These are phyloP conservation scores for Suhomyces kilbournensis DNA, from an alignment of 805 yeast species.

Conservation along the genomic window DNA sequence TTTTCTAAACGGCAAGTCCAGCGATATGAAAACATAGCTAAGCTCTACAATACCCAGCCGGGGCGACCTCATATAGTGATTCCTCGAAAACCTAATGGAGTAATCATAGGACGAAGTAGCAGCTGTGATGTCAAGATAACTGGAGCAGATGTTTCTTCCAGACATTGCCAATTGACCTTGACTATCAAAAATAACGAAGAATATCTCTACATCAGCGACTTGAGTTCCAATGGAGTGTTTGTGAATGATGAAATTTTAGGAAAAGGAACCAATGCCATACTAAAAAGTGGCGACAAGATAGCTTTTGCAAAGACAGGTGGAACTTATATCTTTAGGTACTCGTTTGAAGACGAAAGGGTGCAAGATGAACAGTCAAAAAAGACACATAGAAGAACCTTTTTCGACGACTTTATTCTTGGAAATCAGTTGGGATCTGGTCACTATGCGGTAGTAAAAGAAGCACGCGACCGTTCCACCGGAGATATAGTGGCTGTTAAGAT, in stretches of 20 bases:
- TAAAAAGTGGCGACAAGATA: slow-evolving; percentile 64
- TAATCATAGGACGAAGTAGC: slow-evolving; percentile 54
- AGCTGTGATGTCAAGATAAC: slow-evolving; percentile 53
- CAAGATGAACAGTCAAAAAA: slow-evolving; percentile 13
- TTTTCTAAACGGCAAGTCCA: slow-evolving; percentile 15
- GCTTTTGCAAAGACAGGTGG: slow-evolving; percentile 54
- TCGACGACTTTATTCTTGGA: slow-evolving; percentile 56
- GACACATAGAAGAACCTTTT: slow-evolving; percentile 39
- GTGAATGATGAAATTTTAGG: slow-evolving; percentile 57
- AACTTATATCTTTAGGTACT: slow-evolving; percentile 48
- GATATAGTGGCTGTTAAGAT: slow-evolving; percentile 69
- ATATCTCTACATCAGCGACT: slow-evolving; percentile 50
- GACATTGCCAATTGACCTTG: slow-evolving; percentile 55
- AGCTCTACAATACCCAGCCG: slow-evolving; percentile 19
- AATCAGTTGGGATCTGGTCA: slow-evolving; percentile 71
- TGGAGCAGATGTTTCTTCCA: slow-evolving; percentile 64
- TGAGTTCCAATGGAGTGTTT: slow-evolving; percentile 64
- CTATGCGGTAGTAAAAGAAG: slow-evolving; percentile 78
- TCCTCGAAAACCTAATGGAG: slow-evolving; percentile 23
- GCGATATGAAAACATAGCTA: slow-evolving; percentile 20
- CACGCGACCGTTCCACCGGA: slow-evolving; percentile 55
- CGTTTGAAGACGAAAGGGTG: slow-evolving; percentile 26
- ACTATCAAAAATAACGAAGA: slow-evolving; percentile 33
- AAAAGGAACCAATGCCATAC: slow-evolving; percentile 44
- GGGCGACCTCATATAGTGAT: slow-evolving; percentile 20